These are phyloP conservation scores for Cercospora berteroae DNA, from an alignment of 2,329 filamentous ascomycete species.

Conservation along the genomic window DNA sequence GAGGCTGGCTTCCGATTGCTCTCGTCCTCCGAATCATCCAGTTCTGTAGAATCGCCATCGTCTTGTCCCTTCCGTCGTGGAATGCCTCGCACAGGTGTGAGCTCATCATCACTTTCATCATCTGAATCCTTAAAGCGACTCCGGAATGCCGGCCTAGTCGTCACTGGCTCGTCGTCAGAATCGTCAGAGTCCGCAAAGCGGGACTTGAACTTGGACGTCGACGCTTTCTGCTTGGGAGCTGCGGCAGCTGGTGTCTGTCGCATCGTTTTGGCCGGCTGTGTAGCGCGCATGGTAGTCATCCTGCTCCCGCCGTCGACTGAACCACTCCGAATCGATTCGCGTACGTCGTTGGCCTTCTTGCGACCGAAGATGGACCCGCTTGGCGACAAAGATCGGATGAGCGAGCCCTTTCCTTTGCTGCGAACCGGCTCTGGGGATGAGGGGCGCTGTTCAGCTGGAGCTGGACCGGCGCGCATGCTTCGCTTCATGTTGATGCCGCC, in stretches of 20 bases:
- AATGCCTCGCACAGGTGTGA: constrained; percentile 59
- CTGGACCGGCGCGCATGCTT: constrained; percentile 61
- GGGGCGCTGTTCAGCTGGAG: constrained; percentile 39
- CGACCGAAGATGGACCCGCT: constrained; percentile 53
- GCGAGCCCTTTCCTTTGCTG: constrained; percentile 31
- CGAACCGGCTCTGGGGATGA: constrained; percentile 37
- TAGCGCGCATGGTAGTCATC: constrained; percentile 25
- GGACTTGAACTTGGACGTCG: constrained; percentile 42
- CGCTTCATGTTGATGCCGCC: constrained; percentile 55
- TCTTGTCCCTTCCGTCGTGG: constrained; percentile 55
- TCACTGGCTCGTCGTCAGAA: constrained; percentile 58
- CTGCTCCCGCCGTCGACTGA: constrained; percentile 27
- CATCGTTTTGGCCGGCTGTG: constrained; percentile 12
- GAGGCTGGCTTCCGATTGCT: constrained; percentile 25
- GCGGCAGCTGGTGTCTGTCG: constrained; percentile 11
- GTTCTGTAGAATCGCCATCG: constrained; percentile 57
- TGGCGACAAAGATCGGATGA: constrained; percentile 70
- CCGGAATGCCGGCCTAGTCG: constrained; percentile 36
- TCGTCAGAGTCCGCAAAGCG: constrained; percentile 58
- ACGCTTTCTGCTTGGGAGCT: constrained; percentile 7
- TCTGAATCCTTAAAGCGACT: constrained; percentile 52
- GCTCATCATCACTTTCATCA: constrained; percentile 51
- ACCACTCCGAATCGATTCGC: constrained; percentile 30
- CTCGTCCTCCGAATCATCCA: constrained; percentile 47
- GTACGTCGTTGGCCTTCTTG: constrained; percentile 29